Evolutionary conservation across 345 rosid genomes (phyloP).

Genomic region (Geranium brycei): DNA sequence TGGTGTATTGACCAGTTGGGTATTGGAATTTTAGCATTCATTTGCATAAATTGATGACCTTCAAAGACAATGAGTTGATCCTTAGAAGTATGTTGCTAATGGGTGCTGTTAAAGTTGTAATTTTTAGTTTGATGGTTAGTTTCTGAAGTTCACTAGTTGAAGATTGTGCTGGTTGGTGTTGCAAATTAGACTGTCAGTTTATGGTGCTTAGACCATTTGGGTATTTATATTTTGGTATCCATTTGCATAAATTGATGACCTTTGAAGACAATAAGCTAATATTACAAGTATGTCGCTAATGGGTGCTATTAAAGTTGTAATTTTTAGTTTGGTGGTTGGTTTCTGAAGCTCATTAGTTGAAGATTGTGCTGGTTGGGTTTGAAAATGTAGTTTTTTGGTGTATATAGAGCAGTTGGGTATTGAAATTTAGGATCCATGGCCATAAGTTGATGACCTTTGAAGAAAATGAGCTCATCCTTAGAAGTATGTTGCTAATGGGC

Average conservation of each 20-base stretch:
- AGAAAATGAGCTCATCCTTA: not conserved
- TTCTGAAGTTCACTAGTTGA: not conserved
- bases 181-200: too few relatives aligned
- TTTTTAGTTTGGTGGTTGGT: too few relatives aligned
- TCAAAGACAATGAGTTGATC: not conserved
- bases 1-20: not conserved
- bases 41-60: not conserved
- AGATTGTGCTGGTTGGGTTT: too few relatives aligned
- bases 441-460: not conserved
- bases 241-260: not conserved
- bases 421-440: not conserved
- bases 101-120: not conserved
- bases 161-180: too few relatives aligned
- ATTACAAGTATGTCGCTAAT: too few relatives aligned
- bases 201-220: too few relatives aligned
- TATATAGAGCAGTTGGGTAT: not conserved
- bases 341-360: too few relatives aligned
- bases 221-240: not conserved
- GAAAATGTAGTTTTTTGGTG: not conserved
- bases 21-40: not conserved
- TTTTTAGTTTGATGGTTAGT: not conserved
- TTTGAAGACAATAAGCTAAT: too few relatives aligned
- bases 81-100: not conserved
- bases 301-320: too few relatives aligned
- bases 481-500: not conserved